Evolutionary conservation across 2,329 filamentous ascomycete genomes (phyloP).

Genomic region (Exophiala xenobiotica): DNA sequence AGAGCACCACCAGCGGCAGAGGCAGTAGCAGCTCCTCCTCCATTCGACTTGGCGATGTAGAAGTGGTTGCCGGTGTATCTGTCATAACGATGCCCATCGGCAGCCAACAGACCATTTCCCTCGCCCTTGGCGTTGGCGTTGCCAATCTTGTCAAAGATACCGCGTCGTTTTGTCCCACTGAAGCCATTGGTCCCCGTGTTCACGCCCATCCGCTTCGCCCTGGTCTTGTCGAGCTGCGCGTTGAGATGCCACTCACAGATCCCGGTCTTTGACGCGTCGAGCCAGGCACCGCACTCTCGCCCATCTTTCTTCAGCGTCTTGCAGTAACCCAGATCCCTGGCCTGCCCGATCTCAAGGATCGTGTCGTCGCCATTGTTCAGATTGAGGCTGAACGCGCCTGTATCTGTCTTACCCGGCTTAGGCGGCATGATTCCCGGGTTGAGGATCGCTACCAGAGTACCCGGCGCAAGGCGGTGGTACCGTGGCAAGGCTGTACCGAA

Average conservation of each 20-base stretch:
- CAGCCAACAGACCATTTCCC: slow-evolving; percentile 19
- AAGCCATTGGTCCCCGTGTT: slow-evolving; percentile 64
- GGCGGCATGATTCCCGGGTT: slow-evolving; percentile 92
- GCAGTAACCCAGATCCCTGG: slow-evolving; percentile 85
- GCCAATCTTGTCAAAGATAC: slow-evolving; percentile 39
- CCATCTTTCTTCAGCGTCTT: slow-evolving; percentile 83
- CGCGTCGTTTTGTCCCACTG: slow-evolving; percentile 38
- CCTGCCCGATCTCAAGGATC: slow-evolving; percentile 81
- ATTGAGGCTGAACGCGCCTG: slow-evolving; percentile 80
- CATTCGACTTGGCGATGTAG: slow-evolving; percentile 39
- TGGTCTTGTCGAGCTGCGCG: slow-evolving; percentile 70
- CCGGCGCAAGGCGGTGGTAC: slow-evolving; percentile 90
- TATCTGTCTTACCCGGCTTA: slow-evolving; percentile 69
- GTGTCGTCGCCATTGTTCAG: slow-evolving; percentile 84
- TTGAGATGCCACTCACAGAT: slow-evolving; percentile 94
- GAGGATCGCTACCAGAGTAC: slow-evolving; percentile 87
- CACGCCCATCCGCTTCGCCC: slow-evolving; percentile 71
- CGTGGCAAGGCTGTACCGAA: slow-evolving; percentile 87
- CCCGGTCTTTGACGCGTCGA: slow-evolving; percentile 83
- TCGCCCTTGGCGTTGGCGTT: slow-evolving; percentile 21
- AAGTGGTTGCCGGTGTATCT: slow-evolving; percentile 44
- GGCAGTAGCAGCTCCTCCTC: slow-evolving; percentile 13
- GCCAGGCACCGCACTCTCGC: slow-evolving; percentile 74
- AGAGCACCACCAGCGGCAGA: neutral
- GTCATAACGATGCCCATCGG: slow-evolving; percentile 37